Evolutionary conservation across 441 rosid species (phyloP).

Genomic region (Bocquillonia castaneifolia): DNA sequence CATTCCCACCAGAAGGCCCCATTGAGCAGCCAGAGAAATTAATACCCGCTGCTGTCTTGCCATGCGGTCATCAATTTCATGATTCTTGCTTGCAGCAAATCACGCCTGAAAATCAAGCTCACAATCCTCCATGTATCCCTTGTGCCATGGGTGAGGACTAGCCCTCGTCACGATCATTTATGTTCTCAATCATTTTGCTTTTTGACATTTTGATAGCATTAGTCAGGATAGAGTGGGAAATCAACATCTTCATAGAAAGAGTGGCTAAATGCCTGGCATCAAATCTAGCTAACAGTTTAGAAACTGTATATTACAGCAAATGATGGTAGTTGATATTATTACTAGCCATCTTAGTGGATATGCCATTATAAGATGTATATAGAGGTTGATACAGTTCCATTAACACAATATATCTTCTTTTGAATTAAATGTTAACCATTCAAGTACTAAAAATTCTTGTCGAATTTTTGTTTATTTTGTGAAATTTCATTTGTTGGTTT

Average conservation of each 20-base stretch:
- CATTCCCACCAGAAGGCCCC: slow-evolving; percentile 32
- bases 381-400: too few species aligned
- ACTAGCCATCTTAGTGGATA: too few species aligned
- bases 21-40: too few species aligned
- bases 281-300: not conserved
- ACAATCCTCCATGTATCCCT: slow-evolving; percentile 42
- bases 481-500: too few species aligned
- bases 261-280: not conserved
- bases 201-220: not conserved
- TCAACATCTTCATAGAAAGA: not conserved
- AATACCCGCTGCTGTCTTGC: slow-evolving; percentile 35
- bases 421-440: too few species aligned
- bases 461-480: too few species aligned
- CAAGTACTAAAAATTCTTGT: too few species aligned
- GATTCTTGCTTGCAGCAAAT: slow-evolving; percentile 36
- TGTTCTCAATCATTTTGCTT: not conserved
- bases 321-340: too few species aligned
- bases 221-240: not conserved
- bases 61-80: slow-evolving; percentile 48
- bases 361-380: too few species aligned
- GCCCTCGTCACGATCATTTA: slow-evolving; percentile 5
- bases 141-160: slow-evolving; percentile 32
- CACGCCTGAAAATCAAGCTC: slow-evolving; percentile 33
- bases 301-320: slow-evolving; percentile 1
- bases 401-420: too few species aligned